phyloP scores from a whole-genome alignment of 257 asterid species.

The Nicotiana tabacum region DNA sequence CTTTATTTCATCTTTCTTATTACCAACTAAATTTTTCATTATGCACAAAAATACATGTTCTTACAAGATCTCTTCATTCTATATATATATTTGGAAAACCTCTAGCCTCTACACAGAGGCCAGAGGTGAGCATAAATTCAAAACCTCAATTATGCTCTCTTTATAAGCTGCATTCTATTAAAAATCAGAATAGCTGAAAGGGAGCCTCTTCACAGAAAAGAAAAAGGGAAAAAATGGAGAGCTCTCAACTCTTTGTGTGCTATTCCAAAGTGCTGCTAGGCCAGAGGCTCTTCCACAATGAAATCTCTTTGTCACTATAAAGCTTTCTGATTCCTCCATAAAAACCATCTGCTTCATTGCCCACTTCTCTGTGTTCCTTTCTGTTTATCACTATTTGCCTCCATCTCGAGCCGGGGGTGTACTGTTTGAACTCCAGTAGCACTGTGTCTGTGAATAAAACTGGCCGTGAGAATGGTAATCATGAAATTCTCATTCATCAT shows the following conservation, averaged over 20 bases:
- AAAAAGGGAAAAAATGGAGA: background rate
- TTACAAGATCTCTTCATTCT: background rate
- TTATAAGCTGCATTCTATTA: conserved; percentile 18
- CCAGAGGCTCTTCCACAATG: conserved; percentile 65
- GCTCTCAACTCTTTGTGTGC: conserved; percentile 1
- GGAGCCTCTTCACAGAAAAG: conserved; percentile 4
- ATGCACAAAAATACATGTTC: background rate
- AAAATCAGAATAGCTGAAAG: conserved; percentile 16
- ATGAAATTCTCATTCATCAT: background rate
- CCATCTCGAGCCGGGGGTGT: conserved; percentile 59
- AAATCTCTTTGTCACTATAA: conserved; percentile 43
- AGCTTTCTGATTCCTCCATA: conserved; percentile 87
- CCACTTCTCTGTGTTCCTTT: conserved; percentile 62
- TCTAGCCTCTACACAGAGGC: background rate
- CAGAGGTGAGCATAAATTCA: background rate
- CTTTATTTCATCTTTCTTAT: background rate
- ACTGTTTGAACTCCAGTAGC: conserved; percentile 83
- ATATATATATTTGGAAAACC: background rate
- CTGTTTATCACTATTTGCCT: conserved; percentile 43
- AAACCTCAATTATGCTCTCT: background rate
- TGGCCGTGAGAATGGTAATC: background rate
- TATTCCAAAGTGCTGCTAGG: conserved; percentile 46
- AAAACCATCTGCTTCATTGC: conserved; percentile 63
- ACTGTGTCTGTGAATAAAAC: conserved; percentile 38
- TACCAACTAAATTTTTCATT: background rate